These are phyloP conservation scores for Talaromyces marneffei DNA, from an alignment of 2,329 filamentous ascomycete species.

Conservation along the genomic window DNA sequence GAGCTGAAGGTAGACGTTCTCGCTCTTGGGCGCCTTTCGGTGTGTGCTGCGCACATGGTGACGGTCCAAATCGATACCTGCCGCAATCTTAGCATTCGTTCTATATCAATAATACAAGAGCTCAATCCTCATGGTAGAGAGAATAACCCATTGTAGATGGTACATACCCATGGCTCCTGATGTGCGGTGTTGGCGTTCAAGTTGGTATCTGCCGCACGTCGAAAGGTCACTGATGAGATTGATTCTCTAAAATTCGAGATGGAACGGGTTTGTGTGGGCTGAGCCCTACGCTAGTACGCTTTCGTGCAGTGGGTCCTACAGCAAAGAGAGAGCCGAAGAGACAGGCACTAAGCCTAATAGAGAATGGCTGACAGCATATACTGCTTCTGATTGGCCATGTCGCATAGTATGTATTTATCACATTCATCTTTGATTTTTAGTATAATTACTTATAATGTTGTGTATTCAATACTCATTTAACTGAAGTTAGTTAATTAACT, in stretches of 20 bases:
- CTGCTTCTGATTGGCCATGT: not conserved
- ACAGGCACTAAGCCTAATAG: not conserved
- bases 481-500: too few relatives aligned
- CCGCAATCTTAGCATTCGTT: not conserved
- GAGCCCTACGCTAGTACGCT: constrained; percentile 39
- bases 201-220: constrained; percentile 39
- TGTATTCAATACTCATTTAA: not conserved
- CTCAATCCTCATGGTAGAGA: not conserved
- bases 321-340: constrained; percentile 7
- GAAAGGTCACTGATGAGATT: constrained; percentile 33
- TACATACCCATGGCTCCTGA: constrained; percentile 41
- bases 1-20: constrained; percentile 96
- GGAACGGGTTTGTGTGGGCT: constrained; percentile 38
- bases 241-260: constrained; percentile 35
- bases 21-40: constrained; percentile 93
- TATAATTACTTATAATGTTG: not conserved
- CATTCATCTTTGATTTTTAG: not conserved
- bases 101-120: not conserved
- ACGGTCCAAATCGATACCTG: constrained; percentile 54
- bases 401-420: not conserved
- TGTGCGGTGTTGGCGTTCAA: constrained; percentile 31
- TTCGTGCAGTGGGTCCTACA: constrained; percentile 14
- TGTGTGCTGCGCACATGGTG: constrained; percentile 64
- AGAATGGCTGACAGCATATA: not conserved
- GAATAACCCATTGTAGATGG: not conserved